Evolutionary conservation across 2,329 filamentous ascomycete species (phyloP).

Genomic region (Claviceps monticola): DNA sequence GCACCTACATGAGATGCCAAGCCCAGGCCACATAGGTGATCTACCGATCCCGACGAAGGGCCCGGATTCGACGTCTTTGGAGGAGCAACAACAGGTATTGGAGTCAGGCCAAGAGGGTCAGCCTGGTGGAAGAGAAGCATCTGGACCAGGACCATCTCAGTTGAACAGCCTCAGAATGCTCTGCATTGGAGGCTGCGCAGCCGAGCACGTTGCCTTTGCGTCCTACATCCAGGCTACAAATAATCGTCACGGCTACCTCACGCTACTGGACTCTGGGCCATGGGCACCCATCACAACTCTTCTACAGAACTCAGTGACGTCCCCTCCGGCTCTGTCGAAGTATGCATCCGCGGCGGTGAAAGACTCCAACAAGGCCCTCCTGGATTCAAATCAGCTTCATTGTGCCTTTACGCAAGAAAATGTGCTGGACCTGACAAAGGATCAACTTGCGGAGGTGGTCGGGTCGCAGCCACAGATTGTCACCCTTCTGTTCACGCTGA

Average conservation of each 20-base stretch:
- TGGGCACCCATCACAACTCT: slow-evolving; percentile 53
- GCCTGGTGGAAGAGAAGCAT: background rate
- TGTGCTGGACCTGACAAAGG: slow-evolving; percentile 27
- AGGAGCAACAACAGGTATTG: background rate
- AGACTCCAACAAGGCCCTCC: slow-evolving; percentile 30
- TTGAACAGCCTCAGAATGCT: slow-evolving; percentile 25
- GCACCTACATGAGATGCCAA: slow-evolving; percentile 18
- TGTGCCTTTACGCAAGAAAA: slow-evolving; percentile 34
- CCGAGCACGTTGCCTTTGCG: slow-evolving; percentile 45
- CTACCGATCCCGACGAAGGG: background rate
- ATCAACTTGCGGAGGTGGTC: slow-evolving; percentile 19
- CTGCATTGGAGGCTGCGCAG: slow-evolving; percentile 43
- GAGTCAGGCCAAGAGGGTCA: background rate
- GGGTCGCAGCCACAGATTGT: slow-evolving; percentile 38
- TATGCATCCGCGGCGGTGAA: slow-evolving; percentile 36
- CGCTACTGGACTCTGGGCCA: slow-evolving; percentile 68
- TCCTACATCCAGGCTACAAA: slow-evolving; percentile 23
- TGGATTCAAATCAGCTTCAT: slow-evolving; percentile 24
- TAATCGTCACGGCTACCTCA: slow-evolving; percentile 27
- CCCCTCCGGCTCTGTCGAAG: slow-evolving; percentile 33
- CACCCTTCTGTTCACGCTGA: slow-evolving; percentile 86
- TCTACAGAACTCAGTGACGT: slow-evolving; percentile 43
- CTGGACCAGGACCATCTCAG: background rate
- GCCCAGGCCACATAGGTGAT: background rate
- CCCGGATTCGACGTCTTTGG: background rate